Evolutionary conservation across 805 yeast species (phyloP).

Genomic region (Brettanomyces sp.): DNA sequence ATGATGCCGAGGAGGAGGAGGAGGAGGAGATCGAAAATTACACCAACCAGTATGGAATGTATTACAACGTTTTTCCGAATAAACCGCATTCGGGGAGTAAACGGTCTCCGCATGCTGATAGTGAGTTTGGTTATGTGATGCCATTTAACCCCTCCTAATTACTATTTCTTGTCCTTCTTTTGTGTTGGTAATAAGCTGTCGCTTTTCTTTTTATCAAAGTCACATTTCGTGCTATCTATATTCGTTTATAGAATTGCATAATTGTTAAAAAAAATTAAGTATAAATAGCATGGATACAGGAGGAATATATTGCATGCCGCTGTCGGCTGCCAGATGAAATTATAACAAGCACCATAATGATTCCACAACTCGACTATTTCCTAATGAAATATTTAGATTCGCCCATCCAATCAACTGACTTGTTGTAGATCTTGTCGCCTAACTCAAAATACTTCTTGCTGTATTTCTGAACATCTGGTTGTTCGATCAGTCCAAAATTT

Average conservation of each 20-base stretch:
- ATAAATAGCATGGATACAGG: neutral
- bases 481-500: slow-evolving; percentile 38
- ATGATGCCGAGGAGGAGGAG: slow-evolving; percentile 13
- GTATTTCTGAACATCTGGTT: slow-evolving; percentile 39
- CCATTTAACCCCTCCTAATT: slow-evolving; percentile 24
- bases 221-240: neutral
- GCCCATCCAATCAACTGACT: slow-evolving; percentile 57
- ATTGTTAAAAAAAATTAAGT: neutral
- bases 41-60: slow-evolving; percentile 27
- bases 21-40: slow-evolving; percentile 23
- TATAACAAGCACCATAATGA: no score
- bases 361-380: neutral
- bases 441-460: slow-evolving; percentile 60
- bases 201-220: neutral
- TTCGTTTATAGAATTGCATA: neutral
- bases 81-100: slow-evolving; percentile 2
- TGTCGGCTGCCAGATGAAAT: neutral
- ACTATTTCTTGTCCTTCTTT: neutral
- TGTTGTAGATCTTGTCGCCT: slow-evolving; percentile 82
- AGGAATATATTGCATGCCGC: no score
- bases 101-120: no score
- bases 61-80: slow-evolving; percentile 21
- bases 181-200: no score
- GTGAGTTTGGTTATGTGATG: slow-evolving; percentile 15
- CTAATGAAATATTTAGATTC: slow-evolving; percentile 60